Evolutionary conservation across 345 rosid genomes (phyloP), one percentile per base, ranked within the genome.

Genomic region (Raphanus sativus): DNA sequence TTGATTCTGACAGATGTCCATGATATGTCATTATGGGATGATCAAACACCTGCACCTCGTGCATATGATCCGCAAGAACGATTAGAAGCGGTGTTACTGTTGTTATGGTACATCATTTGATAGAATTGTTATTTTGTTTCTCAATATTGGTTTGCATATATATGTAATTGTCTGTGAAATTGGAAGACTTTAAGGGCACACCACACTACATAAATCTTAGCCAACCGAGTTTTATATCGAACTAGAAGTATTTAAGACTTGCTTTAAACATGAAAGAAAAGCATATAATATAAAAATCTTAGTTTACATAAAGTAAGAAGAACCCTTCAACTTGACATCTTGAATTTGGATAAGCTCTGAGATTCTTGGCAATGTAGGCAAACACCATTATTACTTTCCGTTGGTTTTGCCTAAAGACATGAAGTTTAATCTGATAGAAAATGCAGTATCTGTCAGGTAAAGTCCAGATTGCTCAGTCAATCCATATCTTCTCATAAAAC

Each of bases 191-290:
- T 42, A n/a, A 42, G 50, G 50, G 11, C 50, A 42, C 1, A 42
- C 12, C 38, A 40, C 12, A 40, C 10, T 40, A 40, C 48, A 9
- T 40, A 38, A 9, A 9, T 38, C 2, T 38, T 38, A 38, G 9
- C 13, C 50, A 40, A 11, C 11, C 50, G 50, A 40, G 50, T 40
- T 40, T 40, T 40, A 40, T n/a, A 40, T 40, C 48, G 34, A 75
- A 50, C 17, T 11, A 40, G 11, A 40, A 40, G n/a, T 34, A 12
- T 42, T 3, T 12, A 85, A 77, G 78, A 92, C 88, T 75, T 94
- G 98, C 88, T 34, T 34, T 7, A 11, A 42, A 42, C 5, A 42
- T 42, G 15, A 42, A 11, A 42, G 50, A 42, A 12, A 38, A 42
- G 3, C 50, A 40, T 40, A 42, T 11, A 42, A 42, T 42, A 42